Evolutionary conservation across 73 alveolate genomes (phyloP).

Genomic region (Paraurostyla sp.): DNA sequence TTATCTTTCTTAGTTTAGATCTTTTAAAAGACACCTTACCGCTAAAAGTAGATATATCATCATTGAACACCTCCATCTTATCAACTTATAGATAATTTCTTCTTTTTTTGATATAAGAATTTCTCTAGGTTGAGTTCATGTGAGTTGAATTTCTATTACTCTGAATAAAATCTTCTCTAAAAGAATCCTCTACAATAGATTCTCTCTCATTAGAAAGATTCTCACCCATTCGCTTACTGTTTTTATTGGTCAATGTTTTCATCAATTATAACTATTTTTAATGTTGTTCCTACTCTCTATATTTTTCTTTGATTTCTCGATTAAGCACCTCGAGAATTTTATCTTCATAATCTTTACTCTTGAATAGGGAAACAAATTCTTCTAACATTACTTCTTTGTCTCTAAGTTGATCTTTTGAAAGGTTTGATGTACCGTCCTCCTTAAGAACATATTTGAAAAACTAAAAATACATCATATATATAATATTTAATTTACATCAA

Average conservation of each 20-base stretch:
- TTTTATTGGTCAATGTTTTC: background rate
- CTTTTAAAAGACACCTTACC: no score
- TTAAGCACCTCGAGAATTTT: constrained; percentile 26
- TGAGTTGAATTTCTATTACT: no score
- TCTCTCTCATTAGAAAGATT: no score
- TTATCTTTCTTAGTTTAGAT: no score
- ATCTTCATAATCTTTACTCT: constrained; percentile 34
- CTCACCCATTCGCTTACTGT: background rate
- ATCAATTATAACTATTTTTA: background rate
- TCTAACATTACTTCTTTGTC: constrained; percentile 49
- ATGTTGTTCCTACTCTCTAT: background rate
- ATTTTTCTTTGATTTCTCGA: background rate
- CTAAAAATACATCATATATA: background rate
- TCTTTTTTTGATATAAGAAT: background rate
- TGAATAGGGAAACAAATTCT: constrained; percentile 31
- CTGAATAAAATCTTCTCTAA: background rate
- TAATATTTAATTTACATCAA: constrained; percentile 13
- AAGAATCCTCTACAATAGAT: background rate
- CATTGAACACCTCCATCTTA: background rate
- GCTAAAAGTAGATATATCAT: no score
- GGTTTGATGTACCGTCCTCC: background rate
- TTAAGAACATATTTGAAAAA: constrained; percentile 34
- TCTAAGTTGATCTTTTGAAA: background rate
- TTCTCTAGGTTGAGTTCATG: no score
- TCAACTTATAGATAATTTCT: background rate